Evolutionary conservation across 78 protist species (phyloP).

Genomic region (Dictyostelium purpureum): DNA sequence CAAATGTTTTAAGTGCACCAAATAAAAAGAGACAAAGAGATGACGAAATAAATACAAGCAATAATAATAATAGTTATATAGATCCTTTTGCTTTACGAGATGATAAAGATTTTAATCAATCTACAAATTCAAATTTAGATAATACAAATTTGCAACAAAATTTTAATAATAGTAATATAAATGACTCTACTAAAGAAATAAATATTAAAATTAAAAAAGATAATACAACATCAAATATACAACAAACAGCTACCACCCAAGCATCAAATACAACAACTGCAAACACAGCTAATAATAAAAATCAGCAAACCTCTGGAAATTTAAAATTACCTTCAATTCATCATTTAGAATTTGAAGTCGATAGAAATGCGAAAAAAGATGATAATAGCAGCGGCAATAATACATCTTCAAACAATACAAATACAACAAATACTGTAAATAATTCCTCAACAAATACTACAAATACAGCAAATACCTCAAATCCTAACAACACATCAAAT

Average conservation of each 20-base stretch:
- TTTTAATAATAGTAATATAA: neutral
- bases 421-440: neutral
- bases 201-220: constrained; percentile 34
- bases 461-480: neutral
- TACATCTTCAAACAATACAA: neutral
- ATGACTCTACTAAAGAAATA: constrained; percentile 8
- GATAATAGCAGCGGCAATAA: neutral
- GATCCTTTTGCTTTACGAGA: constrained; percentile 17
- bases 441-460: neutral
- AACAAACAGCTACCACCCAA: neutral
- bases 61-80: neutral
- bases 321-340: constrained; percentile 62
- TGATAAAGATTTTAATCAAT: neutral
- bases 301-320: neutral
- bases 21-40: constrained; percentile 23
- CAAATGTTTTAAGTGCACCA: constrained; percentile 39
- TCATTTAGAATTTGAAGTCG: constrained; percentile 51
- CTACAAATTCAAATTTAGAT: neutral
- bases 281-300: neutral
- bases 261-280: neutral
- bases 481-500: neutral
- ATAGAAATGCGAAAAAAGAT: constrained; percentile 15
- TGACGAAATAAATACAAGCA: neutral
- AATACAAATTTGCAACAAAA: neutral
- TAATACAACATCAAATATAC: neutral